Conservation (phyloP, 768 basidiomycete genomes). For the Boletus speciosus region DNA sequence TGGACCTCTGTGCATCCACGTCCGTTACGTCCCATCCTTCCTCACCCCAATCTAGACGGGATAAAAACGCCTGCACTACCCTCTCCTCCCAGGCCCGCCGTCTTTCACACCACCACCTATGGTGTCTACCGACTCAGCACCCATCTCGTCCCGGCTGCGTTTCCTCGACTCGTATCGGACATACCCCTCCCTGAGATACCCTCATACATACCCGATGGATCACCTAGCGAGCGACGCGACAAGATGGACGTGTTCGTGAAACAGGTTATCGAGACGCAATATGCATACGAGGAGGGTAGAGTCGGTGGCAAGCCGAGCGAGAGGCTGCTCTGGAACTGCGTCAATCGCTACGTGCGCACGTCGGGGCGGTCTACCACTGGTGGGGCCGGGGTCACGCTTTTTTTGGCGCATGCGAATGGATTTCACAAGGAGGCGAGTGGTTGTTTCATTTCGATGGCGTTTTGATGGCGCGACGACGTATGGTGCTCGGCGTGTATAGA, state of each 20-base stretch:
- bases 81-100: constrained; percentile 12
- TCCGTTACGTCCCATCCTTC: constrained; percentile 11
- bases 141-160: constrained; percentile 30
- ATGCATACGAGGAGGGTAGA: constrained; percentile 10
- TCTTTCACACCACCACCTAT: constrained; percentile 18
- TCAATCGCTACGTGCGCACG: constrained; percentile 60
- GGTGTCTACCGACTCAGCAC: constrained; percentile 25
- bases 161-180: constrained; percentile 23
- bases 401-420: constrained; percentile 83
- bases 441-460: not conserved
- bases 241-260: constrained; percentile 11
- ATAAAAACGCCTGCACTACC: constrained; percentile 18
- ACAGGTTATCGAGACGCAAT: constrained; percentile 19
- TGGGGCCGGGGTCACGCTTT: constrained; percentile 49
- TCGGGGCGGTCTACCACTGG: not conserved
- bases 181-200: constrained; percentile 24
- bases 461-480: not conserved
- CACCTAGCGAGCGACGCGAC: constrained; percentile 8
- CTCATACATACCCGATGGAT: not conserved
- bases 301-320: constrained; percentile 16
- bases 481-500: constrained; percentile 40
- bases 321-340: constrained; percentile 59
- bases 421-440: constrained; percentile 78
- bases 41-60: constrained; percentile 8
- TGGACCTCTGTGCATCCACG: constrained; percentile 25